Percentiles rank a stretch among this genome's conserved stretches.
Evolutionary conservation across 1,284 basidiomycete species (phyloP).

Genomic region (Moesziomyces sp.): DNA sequence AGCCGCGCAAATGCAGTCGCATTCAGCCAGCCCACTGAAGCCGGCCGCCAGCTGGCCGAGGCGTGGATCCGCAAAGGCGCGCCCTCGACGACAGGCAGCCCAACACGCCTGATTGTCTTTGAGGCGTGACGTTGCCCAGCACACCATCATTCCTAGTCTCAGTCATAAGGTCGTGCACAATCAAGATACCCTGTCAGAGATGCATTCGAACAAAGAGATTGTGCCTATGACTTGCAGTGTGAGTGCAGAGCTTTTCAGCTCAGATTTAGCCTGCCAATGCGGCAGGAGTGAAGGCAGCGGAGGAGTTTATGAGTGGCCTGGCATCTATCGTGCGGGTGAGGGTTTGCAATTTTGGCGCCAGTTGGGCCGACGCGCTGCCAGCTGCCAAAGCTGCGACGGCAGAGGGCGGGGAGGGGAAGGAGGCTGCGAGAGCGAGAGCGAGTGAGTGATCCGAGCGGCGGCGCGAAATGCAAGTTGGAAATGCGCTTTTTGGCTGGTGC

Average conservation of each 20-base stretch:
- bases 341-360: too few relatives aligned
- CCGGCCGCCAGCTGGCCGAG: slow-evolving; percentile 52
- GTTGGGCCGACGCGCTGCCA: not conserved
- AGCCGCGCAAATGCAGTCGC: slow-evolving; percentile 46
- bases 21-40: slow-evolving; percentile 63
- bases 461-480: not conserved
- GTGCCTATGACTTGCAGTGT: too few relatives aligned
- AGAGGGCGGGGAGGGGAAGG: slow-evolving; percentile 1
- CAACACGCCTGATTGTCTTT: slow-evolving; percentile 34
- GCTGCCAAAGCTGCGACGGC: not conserved
- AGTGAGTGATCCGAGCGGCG: slow-evolving; percentile 41
- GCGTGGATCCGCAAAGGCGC: slow-evolving; percentile 45
- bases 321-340: too few relatives aligned
- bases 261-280: too few relatives aligned
- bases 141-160: too few relatives aligned
- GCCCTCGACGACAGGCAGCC: not conserved
- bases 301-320: too few relatives aligned
- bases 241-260: too few relatives aligned
- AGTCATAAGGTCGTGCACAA: not conserved
- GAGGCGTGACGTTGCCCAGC: slow-evolving; percentile 17
- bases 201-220: too few relatives aligned
- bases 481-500: not conserved
- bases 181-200: not conserved
- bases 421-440: not conserved
- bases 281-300: too few relatives aligned